Conservation (phyloP, 768 basidiomycete species). For the Harrya chromipes region DNA sequence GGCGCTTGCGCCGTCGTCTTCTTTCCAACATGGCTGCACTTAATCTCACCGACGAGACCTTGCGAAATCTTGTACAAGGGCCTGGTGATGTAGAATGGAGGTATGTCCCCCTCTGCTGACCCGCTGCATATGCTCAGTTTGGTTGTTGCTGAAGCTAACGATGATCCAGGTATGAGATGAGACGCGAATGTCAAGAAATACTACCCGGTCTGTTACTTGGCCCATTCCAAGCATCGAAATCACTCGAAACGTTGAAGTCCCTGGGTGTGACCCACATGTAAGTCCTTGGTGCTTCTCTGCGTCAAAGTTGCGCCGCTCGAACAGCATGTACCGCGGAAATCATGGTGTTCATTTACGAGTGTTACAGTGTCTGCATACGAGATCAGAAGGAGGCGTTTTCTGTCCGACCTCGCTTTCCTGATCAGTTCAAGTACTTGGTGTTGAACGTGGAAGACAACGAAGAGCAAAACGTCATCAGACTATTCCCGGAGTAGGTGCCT, state of each 20-base stretch:
- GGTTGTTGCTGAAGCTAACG: conserved; percentile 11
- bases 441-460: conserved; percentile 90
- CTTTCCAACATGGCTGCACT: conserved; percentile 18
- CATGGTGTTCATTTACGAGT: not conserved
- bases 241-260: conserved; percentile 59
- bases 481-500: conserved; percentile 74
- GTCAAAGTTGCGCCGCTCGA: too few species aligned
- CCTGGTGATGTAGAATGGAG: conserved; percentile 84
- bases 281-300: conserved; percentile 9
- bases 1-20: not conserved
- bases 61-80: conserved; percentile 68
- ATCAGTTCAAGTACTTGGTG: conserved; percentile 71
- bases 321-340: not conserved
- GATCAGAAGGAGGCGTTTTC: conserved; percentile 90
- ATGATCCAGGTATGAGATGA: conserved; percentile 80
- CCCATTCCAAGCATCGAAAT: conserved; percentile 86
- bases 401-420: conserved; percentile 80
- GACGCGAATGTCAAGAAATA: conserved; percentile 92
- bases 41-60: conserved; percentile 34
- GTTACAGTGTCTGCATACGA: conserved; percentile 75
- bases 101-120: conserved; percentile 36
- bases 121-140: not conserved
- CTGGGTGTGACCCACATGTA: conserved; percentile 86
- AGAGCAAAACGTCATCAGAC: conserved; percentile 89
- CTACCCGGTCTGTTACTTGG: conserved; percentile 78